phyloP scores from a whole-genome alignment of 2,329 filamentous ascomycete genomes.

The Anthostomella pinea region DNA sequence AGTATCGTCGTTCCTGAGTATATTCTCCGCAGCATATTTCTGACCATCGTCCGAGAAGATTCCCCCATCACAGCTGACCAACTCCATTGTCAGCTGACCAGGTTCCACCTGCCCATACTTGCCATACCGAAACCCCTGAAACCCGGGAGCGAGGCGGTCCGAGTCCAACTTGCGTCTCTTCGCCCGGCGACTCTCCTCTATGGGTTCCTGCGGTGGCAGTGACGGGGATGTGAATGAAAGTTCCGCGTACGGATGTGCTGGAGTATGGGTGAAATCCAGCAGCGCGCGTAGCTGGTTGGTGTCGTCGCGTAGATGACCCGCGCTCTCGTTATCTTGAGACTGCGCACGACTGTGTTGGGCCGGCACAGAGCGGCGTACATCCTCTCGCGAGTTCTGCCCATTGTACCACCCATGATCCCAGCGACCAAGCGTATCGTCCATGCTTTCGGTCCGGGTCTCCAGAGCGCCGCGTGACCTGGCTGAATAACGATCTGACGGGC shows the following conservation, averaged over 20 bases:
- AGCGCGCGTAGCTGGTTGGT: constrained; percentile 23
- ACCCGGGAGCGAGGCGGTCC: constrained; percentile 50
- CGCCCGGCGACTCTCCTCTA: constrained; percentile 42
- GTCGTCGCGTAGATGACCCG: constrained; percentile 17
- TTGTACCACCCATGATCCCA: constrained; percentile 15
- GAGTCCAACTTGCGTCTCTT: constrained; percentile 72
- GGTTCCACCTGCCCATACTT: constrained; percentile 84
- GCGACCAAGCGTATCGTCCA: constrained; percentile 16
- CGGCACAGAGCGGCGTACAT: constrained; percentile 13
- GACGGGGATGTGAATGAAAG: constrained; percentile 25
- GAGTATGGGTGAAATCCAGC: constrained; percentile 22
- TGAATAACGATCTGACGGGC: constrained; percentile 18
- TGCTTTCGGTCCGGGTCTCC: constrained; percentile 15
- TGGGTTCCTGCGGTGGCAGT: constrained; percentile 22
- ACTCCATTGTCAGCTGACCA: constrained; percentile 78
- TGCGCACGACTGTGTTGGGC: constrained; percentile 10
- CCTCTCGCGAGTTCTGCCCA: constrained; percentile 8
- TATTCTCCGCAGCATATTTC: constrained; percentile 70
- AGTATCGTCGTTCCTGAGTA: constrained; percentile 75
- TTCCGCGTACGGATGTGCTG: constrained; percentile 21
- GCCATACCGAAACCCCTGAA: constrained; percentile 71
- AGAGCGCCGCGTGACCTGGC: constrained; percentile 12
- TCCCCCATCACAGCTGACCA: constrained; percentile 86
- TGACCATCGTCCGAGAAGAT: constrained; percentile 59
- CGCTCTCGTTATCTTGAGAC: constrained; percentile 9